Percentiles rank a stretch among this genome's conserved stretches.
Evolutionary conservation across 2,329 filamentous ascomycete genomes (phyloP).

Genomic region (Botryosphaeria dothidea): DNA sequence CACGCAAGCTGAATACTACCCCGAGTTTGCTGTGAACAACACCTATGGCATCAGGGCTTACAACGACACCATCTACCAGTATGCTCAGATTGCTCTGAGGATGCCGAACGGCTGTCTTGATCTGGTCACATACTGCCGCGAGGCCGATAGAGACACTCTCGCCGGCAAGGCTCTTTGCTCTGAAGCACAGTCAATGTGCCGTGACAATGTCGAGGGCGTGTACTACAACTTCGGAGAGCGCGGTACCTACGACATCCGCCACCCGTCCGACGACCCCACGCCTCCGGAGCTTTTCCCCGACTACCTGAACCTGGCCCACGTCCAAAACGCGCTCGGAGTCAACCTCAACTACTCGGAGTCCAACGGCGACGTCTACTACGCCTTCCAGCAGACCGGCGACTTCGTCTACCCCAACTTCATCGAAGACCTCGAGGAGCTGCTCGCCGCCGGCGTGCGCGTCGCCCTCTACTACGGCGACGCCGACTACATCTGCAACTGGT

Average conservation of each 20-base stretch:
- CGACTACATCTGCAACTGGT: constrained; percentile 41
- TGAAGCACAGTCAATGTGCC: constrained; percentile 57
- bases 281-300: constrained; percentile 62
- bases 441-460: constrained; percentile 40
- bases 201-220: constrained; percentile 56
- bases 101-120: constrained; percentile 50
- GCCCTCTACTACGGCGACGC: constrained; percentile 37
- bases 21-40: constrained; percentile 56
- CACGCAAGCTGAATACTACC: constrained; percentile 52
- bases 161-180: constrained; percentile 50
- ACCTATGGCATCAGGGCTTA: constrained; percentile 57
- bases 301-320: constrained; percentile 62
- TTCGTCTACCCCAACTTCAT: constrained; percentile 63
- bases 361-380: constrained; percentile 51
- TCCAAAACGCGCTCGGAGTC: constrained; percentile 63
- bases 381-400: constrained; percentile 52
- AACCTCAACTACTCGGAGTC: constrained; percentile 60
- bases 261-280: constrained; percentile 58
- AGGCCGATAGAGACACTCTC: constrained; percentile 38
- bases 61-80: constrained; percentile 61
- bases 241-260: constrained; percentile 62
- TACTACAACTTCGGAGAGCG: constrained; percentile 54
- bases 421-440: constrained; percentile 43
- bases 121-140: constrained; percentile 45
- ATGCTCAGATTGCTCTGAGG: constrained; percentile 57